Evolutionary conservation across 495 filamentous ascomycete species (phyloP).

Genomic region (Talaromyces nanjingensis): DNA sequence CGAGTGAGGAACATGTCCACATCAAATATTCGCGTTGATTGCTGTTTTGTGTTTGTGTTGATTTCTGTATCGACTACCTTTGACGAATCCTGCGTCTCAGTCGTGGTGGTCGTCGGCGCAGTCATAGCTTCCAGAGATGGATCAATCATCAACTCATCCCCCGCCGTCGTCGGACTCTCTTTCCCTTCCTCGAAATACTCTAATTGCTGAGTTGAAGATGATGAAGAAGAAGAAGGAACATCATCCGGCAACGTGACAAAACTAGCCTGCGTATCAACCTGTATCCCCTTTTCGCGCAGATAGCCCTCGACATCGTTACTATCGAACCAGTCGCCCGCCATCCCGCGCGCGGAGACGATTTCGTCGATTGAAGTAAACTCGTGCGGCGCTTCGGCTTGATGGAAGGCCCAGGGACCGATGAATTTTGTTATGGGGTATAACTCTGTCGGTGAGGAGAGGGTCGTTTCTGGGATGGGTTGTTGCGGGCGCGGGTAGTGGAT

Average conservation of each 20-base stretch:
- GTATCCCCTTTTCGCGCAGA: constrained; percentile 19
- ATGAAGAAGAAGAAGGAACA: neutral
- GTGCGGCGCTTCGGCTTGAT: constrained; percentile 5
- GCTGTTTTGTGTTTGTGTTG: neutral
- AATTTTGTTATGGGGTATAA: constrained; percentile 15
- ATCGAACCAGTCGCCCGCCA: constrained; percentile 67
- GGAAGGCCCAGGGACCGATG: constrained; percentile 10
- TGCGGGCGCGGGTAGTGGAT: constrained; percentile 45
- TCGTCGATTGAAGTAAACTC: neutral
- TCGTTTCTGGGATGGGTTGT: neutral
- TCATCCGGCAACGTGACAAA: constrained; percentile 11
- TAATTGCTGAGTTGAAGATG: neutral
- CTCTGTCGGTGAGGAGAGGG: constrained; percentile 10
- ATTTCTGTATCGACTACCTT: neutral
- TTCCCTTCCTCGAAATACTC: neutral
- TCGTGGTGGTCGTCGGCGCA: neutral
- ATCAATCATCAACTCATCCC: neutral
- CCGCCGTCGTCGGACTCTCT: neutral
- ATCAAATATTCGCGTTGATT: neutral
- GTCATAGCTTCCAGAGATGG: neutral
- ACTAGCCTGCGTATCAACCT: constrained; percentile 15
- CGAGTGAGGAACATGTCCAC: neutral
- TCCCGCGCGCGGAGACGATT: constrained; percentile 23
- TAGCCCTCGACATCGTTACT: constrained; percentile 58
- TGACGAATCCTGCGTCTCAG: neutral